Conservation (phyloP, 2,329 filamentous ascomycete species). For the Alternaria sp. region DNA sequence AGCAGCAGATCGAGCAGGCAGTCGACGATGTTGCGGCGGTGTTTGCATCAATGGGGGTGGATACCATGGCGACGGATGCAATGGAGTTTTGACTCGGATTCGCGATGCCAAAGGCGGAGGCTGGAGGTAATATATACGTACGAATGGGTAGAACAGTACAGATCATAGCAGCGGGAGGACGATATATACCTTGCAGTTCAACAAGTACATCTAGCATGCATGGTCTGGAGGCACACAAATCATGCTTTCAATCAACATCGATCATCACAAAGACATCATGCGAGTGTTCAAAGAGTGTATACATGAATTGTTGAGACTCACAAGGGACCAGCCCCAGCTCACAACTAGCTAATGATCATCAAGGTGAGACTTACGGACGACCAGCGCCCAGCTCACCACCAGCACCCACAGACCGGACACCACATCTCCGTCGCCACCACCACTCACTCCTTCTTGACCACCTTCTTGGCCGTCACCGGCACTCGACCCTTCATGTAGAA, state of each 20-base stretch:
- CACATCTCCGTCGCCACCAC: not conserved
- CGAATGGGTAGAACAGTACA: too few species aligned
- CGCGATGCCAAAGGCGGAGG: too few species aligned
- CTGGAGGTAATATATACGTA: not conserved
- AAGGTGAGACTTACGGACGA: not conserved
- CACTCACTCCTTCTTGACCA: constrained; percentile 7
- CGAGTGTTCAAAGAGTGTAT: not conserved
- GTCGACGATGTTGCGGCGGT: not conserved
- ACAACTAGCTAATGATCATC: not conserved
- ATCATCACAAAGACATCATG: not conserved
- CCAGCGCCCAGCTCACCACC: not conserved
- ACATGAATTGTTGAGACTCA: not conserved
- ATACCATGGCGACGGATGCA: not conserved
- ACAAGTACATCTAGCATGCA: accelerated
- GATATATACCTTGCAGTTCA: too few species aligned
- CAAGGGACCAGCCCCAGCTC: not conserved
- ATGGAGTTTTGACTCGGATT: not conserved
- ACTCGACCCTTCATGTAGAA: constrained; percentile 30
- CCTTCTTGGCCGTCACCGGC: constrained; percentile 18
- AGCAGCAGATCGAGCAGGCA: not conserved
- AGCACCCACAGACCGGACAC: not conserved
- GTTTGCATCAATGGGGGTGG: not conserved
- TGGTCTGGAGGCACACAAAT: not conserved
- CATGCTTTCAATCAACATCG: not conserved
- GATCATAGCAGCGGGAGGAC: not conserved